Conservation (phyloP, 2,329 filamentous ascomycete genomes). For the Pseudogymnoascus sp. region DNA sequence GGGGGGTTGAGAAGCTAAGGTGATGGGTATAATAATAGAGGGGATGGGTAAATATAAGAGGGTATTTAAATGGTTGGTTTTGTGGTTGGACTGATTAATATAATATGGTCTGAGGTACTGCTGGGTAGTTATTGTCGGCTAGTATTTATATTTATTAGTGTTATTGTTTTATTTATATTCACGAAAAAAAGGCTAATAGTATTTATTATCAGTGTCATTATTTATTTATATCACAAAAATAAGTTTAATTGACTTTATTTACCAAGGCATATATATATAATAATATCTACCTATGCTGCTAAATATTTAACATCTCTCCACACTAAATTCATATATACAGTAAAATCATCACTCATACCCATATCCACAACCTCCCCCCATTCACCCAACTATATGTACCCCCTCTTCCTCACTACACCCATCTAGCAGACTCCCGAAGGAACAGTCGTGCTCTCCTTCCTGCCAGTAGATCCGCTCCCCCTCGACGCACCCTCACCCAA, state of each 20-base stretch:
- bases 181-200: not conserved
- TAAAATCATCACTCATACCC: not conserved
- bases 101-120: not conserved
- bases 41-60: not conserved
- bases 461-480: not conserved
- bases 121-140: not conserved
- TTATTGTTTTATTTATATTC: not conserved
- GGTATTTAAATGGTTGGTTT: not conserved
- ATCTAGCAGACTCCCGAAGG: not conserved
- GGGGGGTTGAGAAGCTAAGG: no score
- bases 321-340: not conserved
- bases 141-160: not conserved
- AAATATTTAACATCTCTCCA: not conserved
- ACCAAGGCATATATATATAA: not conserved
- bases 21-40: not conserved
- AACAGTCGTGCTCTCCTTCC: not conserved
- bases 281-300: not conserved
- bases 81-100: not conserved
- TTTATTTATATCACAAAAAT: not conserved
- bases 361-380: not conserved
- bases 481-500: slow-evolving; percentile 31
- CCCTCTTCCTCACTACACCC: not conserved
- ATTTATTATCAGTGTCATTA: not conserved
- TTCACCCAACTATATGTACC: not conserved
- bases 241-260: not conserved